Conservation (phyloP, 176 grass and related monocot species). For the Bolboschoenus planiculmis region DNA sequence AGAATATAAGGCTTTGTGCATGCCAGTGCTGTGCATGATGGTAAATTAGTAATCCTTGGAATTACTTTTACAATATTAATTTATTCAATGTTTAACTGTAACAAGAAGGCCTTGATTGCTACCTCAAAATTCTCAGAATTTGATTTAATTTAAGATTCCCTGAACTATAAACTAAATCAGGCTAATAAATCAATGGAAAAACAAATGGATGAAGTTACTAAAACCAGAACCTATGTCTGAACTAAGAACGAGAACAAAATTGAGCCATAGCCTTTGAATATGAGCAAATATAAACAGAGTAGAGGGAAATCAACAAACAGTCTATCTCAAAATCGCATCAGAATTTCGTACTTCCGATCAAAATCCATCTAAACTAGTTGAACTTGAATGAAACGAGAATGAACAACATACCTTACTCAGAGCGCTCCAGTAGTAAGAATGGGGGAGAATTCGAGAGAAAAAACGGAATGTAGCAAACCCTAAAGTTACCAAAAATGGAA, state of each 20-base stretch:
- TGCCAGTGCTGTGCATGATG: background rate
- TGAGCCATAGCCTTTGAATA: background rate
- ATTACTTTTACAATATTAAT: background rate
- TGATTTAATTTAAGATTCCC: background rate
- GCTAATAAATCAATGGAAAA: background rate
- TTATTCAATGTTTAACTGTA: background rate
- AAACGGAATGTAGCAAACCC: background rate
- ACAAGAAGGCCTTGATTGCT: background rate
- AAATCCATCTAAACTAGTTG: background rate
- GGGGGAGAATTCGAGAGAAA: background rate
- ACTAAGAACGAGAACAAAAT: background rate
- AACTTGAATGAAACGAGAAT: background rate
- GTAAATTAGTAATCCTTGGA: background rate
- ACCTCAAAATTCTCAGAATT: background rate
- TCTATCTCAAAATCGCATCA: slow-evolving; percentile 10
- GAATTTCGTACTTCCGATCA: background rate
- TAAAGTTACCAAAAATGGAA: slow-evolving; percentile 63
- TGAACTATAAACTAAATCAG: background rate
- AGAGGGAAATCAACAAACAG: background rate
- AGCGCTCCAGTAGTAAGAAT: background rate
- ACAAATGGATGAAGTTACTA: background rate
- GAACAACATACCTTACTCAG: background rate
- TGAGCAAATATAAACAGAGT: background rate
- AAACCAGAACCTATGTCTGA: background rate
- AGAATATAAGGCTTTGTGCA: background rate